A percentile compares a stretch with the other conserved stretches of the same genome.
Conservation (phyloP, 1,284 basidiomycete genomes). For the Leccinum fallax region DNA sequence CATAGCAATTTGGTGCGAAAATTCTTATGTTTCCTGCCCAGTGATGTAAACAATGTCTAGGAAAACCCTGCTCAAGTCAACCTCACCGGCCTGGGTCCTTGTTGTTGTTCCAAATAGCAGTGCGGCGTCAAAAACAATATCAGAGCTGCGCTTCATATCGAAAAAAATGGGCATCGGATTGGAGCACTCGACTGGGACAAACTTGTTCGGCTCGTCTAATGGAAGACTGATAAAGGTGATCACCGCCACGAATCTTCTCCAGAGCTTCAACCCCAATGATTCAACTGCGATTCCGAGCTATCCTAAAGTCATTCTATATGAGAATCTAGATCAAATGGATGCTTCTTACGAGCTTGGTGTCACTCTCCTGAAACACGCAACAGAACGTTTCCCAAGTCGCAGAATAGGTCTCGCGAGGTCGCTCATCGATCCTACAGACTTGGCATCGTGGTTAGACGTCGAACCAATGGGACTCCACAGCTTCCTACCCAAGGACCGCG, state of each 20-base stretch:
- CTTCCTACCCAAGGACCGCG: slow-evolving; percentile 84
- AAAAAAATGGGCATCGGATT: slow-evolving; percentile 45
- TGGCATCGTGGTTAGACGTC: slow-evolving; percentile 86
- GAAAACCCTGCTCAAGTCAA: slow-evolving; percentile 45
- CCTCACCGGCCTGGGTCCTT: slow-evolving; percentile 51
- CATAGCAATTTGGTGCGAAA: slow-evolving; percentile 67
- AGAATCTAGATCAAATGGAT: slow-evolving; percentile 87
- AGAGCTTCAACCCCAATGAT: slow-evolving; percentile 29
- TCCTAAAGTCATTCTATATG: slow-evolving; percentile 75
- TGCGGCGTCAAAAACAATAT: slow-evolving; percentile 49
- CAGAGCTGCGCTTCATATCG: slow-evolving; percentile 50
- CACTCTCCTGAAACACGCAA: slow-evolving; percentile 66
- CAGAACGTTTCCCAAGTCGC: slow-evolving; percentile 64
- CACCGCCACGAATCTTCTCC: slow-evolving; percentile 52
- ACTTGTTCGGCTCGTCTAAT: slow-evolving; percentile 37
- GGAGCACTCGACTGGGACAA: slow-evolving; percentile 40
- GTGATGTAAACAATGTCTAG: slow-evolving; percentile 39
- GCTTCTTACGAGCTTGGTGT: slow-evolving; percentile 83
- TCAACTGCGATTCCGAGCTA: slow-evolving; percentile 39
- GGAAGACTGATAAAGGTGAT: slow-evolving; percentile 55
- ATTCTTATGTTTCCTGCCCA: slow-evolving; percentile 1
- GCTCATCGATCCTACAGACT: slow-evolving; percentile 77
- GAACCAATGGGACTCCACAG: slow-evolving; percentile 67
- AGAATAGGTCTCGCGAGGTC: slow-evolving; percentile 81
- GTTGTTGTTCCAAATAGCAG: slow-evolving; percentile 57